Evolutionary conservation across 805 yeast genomes (phyloP).

Genomic region (Zygoascus tannicola): DNA sequence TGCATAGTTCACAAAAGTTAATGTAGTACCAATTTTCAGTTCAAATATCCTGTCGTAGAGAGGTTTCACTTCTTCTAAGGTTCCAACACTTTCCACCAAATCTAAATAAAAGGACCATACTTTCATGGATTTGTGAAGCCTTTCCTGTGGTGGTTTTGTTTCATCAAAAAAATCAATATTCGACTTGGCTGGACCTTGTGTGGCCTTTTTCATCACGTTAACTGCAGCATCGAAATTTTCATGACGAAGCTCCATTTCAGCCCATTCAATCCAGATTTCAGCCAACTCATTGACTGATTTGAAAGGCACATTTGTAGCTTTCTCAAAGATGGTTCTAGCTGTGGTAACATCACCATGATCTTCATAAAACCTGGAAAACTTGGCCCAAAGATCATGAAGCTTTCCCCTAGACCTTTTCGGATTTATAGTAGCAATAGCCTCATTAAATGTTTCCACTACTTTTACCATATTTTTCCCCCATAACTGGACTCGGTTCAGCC

Average conservation of each 20-base stretch:
- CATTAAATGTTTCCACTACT: constrained; percentile 48
- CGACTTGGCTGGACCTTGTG: constrained; percentile 32
- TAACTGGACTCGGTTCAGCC: constrained; percentile 56
- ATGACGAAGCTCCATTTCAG: constrained; percentile 48
- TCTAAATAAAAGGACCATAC: constrained; percentile 73
- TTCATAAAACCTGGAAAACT: constrained; percentile 59
- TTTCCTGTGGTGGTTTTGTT: constrained; percentile 42
- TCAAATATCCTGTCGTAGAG: constrained; percentile 47
- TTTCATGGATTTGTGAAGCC: constrained; percentile 50
- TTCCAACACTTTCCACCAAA: constrained; percentile 37
- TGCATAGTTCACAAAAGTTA: constrained; percentile 58
- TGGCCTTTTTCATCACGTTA: constrained; percentile 35
- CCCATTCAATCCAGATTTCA: constrained; percentile 66
- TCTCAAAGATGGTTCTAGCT: constrained; percentile 53
- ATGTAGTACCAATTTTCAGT: constrained; percentile 60
- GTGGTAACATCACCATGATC: constrained; percentile 42
- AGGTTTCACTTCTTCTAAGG: constrained; percentile 29
- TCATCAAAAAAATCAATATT: constrained; percentile 33
- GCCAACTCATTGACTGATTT: constrained; percentile 53
- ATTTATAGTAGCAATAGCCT: constrained; percentile 57
- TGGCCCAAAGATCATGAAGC: constrained; percentile 57
- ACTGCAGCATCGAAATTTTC: constrained; percentile 40
- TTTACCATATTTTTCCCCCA: constrained; percentile 34
- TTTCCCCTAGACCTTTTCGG: constrained; percentile 41
- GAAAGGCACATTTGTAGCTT: constrained; percentile 64